A percentile compares a stretch with the other conserved stretches of the same genome.
Conservation (phyloP, 169 alveolate genomes). For the Eimeria praecox region DNA sequence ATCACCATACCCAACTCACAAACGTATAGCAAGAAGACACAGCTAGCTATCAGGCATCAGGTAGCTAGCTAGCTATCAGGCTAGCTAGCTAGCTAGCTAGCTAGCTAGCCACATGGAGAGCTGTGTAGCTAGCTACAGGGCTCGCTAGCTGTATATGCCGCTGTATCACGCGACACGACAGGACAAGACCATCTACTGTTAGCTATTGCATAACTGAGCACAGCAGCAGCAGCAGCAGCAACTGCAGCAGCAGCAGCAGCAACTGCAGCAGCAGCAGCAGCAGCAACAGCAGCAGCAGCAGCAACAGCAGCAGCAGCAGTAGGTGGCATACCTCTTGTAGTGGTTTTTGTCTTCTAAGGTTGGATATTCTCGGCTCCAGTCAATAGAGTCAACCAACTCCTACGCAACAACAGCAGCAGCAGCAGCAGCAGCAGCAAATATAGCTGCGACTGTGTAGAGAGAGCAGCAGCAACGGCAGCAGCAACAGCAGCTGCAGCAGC, state of each 20-base stretch:
- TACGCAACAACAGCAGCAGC: conserved; percentile 32
- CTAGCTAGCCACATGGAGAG: too few species aligned
- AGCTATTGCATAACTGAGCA: too few species aligned
- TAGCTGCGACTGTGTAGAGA: neutral
- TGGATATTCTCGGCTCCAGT: conserved; percentile 89
- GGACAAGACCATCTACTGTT: too few species aligned
- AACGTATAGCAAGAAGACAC: too few species aligned
- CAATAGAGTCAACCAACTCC: conserved; percentile 87
- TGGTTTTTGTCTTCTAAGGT: conserved; percentile 85
- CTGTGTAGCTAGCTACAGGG: neutral
- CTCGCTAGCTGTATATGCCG: neutral
- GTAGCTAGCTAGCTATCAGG: neutral
- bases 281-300: conserved; percentile 5
- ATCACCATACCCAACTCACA: too few species aligned
- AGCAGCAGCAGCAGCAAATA: too few species aligned
- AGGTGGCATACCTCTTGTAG: conserved; percentile 84
- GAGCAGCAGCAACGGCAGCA: neutral
- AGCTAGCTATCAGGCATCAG: conserved; percentile 30
- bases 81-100: too few species aligned
- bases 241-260: neutral
- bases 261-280: conserved; percentile 45
- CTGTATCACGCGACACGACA: neutral
- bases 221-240: neutral
- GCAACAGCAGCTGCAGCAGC: neutral
- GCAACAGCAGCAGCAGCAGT: too few species aligned